Base-by-base conservation (phyloP, 768 basidiomycete species). In the Hericium coralloides region DNA sequence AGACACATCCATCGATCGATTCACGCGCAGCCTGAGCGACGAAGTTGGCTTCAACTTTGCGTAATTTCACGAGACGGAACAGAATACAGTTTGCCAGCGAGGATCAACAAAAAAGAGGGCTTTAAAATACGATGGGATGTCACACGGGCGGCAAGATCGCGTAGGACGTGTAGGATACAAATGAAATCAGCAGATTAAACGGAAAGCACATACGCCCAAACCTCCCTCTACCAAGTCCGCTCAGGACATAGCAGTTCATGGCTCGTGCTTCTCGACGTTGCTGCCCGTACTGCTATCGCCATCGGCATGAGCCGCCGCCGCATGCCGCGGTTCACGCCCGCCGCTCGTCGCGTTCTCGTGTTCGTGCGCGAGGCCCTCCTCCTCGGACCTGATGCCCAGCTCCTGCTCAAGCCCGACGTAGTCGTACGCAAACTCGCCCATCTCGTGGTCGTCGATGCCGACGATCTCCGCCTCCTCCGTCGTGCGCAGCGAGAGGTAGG, bases 371-470 rank as follows among this genome's bases (percentile, higher is more conserved):
- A 62, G 61, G 0, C 57, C 62, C 2, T 51, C 60, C 50, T 61
- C 62, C 20, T 50, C 18, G 31, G 58, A 55, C 26, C 38, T 53
- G 18, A 57, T 49, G 53, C 62, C 62, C 17, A 63, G 62, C 37
- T 63, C 62, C 53, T 54, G 53, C 45, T 63, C 89, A 52, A 90
- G 68, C 12, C 85, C 87, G 36, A 92, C 89, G 60, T 90, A 93
- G 70, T 93, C 89, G 64, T 91, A 92, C 2, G 89, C 86, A 60
- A 83, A 92, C 72, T 95, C 92, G 60, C 92, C 93, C 79, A 92
- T 85, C 74, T 94, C 87, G 1, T 83, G 78, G 65, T 92, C 87
- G 68, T 95, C 93, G 59, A 94, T 82, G 50, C 79, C 78, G 57
- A 61, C 60, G 45, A 63, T 61, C 53, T 63, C 62, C 20, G 62